These are phyloP conservation scores for Chrysoporthe cubensis DNA, from an alignment of 2,329 filamentous ascomycete genomes.

Conservation along the genomic window DNA sequence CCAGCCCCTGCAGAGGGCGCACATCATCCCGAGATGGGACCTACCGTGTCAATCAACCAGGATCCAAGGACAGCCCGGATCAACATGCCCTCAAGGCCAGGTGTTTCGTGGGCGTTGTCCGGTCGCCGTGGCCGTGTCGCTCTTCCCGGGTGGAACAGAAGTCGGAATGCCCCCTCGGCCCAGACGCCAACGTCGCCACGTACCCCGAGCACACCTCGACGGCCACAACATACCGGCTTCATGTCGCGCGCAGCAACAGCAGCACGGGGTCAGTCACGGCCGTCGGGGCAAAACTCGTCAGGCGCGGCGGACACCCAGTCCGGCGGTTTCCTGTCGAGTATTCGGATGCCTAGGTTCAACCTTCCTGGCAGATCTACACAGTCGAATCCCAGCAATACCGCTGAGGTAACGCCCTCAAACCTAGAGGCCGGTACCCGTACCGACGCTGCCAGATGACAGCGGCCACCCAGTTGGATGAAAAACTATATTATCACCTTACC, in stretches of 20 bases:
- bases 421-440: constrained; percentile 40
- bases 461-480: constrained; percentile 17
- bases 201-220: constrained; percentile 5
- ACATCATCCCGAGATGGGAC: constrained; percentile 40
- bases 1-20: constrained; percentile 51
- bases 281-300: constrained; percentile 4
- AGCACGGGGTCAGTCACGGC: background rate
- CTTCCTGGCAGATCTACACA: constrained; percentile 24
- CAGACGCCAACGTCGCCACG: constrained; percentile 12
- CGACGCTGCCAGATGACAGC: constrained; percentile 25
- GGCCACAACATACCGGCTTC: constrained; percentile 28
- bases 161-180: constrained; percentile 2
- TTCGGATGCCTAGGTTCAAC: constrained; percentile 24
- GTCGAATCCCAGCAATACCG: constrained; percentile 35
- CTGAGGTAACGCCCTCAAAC: constrained; percentile 37
- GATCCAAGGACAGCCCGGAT: constrained; percentile 45
- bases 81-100: constrained; percentile 51
- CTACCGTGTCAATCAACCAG: constrained; percentile 34
- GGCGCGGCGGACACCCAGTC: background rate
- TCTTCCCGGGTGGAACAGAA: constrained; percentile 18
- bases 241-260: constrained; percentile 31
- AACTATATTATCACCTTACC: constrained; percentile 7
- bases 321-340: constrained; percentile 26
- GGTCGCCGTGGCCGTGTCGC: constrained; percentile 35
- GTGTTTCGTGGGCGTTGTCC: constrained; percentile 44